A percentile compares a stretch with the other conserved stretches of the same genome.
Conservation (phyloP, 2,329 filamentous ascomycete genomes). For the Penicillium olsonii region DNA sequence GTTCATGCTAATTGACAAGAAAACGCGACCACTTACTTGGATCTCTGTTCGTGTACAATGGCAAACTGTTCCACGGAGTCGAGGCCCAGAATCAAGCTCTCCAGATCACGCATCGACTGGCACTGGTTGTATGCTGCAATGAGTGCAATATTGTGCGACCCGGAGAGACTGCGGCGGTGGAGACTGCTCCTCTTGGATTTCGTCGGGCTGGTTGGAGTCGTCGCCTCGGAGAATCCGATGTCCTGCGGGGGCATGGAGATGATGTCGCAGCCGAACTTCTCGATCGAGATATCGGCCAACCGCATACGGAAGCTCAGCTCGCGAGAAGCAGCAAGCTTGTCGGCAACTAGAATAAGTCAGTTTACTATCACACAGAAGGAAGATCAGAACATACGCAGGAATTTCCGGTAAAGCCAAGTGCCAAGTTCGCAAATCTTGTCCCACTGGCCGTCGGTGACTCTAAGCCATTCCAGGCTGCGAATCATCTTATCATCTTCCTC, state of each 20-base stretch:
- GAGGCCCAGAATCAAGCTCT: constrained; percentile 65
- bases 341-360: constrained; percentile 31
- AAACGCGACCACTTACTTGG: constrained; percentile 36
- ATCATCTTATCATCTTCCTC: constrained; percentile 72
- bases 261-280: constrained; percentile 43
- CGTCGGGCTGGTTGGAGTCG: constrained; percentile 34
- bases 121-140: constrained; percentile 49
- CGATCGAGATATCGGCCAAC: constrained; percentile 49
- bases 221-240: constrained; percentile 26
- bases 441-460: constrained; percentile 73
- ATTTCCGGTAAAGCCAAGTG: constrained; percentile 75
- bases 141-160: constrained; percentile 28
- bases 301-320: constrained; percentile 54
- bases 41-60: constrained; percentile 51
- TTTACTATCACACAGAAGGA: constrained; percentile 9
- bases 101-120: constrained; percentile 67
- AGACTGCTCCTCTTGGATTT: constrained; percentile 31
- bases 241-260: constrained; percentile 22
- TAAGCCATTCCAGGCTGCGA: constrained; percentile 80
- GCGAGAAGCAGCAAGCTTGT: constrained; percentile 56
- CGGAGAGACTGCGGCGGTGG: constrained; percentile 32
- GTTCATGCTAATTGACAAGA: neutral
- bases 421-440: constrained; percentile 68
- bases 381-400: constrained; percentile 68
- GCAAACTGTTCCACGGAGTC: constrained; percentile 69